Evolutionary conservation across 768 basidiomycete genomes (phyloP), one percentile per base, ranked within the genome.

Genomic region (Termitomyces sp.): DNA sequence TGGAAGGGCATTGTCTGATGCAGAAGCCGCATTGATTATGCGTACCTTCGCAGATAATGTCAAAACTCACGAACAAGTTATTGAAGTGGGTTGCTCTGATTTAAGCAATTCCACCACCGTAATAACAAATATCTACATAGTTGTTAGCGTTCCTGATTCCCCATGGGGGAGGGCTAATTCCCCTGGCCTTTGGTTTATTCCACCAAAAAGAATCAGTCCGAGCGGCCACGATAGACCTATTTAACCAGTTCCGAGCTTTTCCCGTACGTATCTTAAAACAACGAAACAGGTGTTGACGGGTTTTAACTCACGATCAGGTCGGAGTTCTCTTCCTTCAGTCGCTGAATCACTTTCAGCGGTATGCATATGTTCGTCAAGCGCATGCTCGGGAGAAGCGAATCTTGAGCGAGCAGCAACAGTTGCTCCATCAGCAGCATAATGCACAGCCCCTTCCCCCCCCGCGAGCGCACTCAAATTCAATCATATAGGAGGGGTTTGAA

Each of bases 131-230:
- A 9, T 26, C 38, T 7, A 38, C 26, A 40, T 33, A 98, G 96
- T 76, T 98, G n/a, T 76, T 98, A 30, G 82, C 94, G 1, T 78
- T 81, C 52, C 71, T 90, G 33, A 85, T 90, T 11, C 84, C 87
- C 1, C 87, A 92, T 62, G 77, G 78, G 5, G 92, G 92, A 36
- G 96, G 97, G 2, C 77, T 98, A 16, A 72, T 92, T 22, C 89
- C 93, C 26, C 76, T 98, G 38, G 87, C 88, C 35, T 94, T 97
- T 68, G 89, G 92, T 10, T 75, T 98, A 6, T 97, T 98, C 74
- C 96, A 98, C 72, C 91, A 92, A 55, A 79, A 82, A 50, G 84
- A 92, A 62, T 65, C 75, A 7, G 82, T 94, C 35, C 84, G 92
- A 24, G 88, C 92, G 32, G 77, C 82, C 16, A 90, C 92, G 0